These are phyloP conservation scores for Daedaleopsis nitida DNA, from an alignment of 768 basidiomycete species.

Conservation along the genomic window DNA sequence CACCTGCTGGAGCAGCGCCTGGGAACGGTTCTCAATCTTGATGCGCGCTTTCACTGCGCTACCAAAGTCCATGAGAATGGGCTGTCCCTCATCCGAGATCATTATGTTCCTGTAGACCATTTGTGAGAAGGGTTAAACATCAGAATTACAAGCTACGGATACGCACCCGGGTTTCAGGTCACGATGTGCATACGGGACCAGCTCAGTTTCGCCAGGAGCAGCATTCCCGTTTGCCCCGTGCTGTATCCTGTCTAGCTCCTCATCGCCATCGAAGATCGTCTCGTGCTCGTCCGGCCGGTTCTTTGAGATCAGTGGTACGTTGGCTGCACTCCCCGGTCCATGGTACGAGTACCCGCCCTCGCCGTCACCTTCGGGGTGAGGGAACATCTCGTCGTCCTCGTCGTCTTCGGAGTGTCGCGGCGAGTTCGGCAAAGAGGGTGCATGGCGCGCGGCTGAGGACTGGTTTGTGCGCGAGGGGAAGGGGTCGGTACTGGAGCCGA, in stretches of 20 bases:
- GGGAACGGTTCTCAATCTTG: slow-evolving; percentile 75
- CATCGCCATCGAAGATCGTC: slow-evolving; percentile 79
- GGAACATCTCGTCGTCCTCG: slow-evolving; percentile 71
- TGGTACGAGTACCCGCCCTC: slow-evolving; percentile 79
- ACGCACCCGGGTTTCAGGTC: slow-evolving; percentile 95
- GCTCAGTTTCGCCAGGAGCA: slow-evolving; percentile 45
- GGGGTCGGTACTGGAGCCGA: slow-evolving; percentile 31
- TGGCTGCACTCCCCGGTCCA: slow-evolving; percentile 22
- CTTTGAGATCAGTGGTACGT: slow-evolving; percentile 63
- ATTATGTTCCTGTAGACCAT: slow-evolving; percentile 77
- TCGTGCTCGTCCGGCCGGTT: slow-evolving; percentile 53
- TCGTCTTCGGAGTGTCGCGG: slow-evolving; percentile 34
- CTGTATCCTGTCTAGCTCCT: slow-evolving; percentile 55
- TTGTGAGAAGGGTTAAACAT: background rate
- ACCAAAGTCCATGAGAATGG: slow-evolving; percentile 99
- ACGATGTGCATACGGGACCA: slow-evolving; percentile 92
- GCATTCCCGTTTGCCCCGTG: slow-evolving; percentile 37
- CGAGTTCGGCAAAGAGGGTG: slow-evolving; percentile 15
- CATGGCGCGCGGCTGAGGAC: slow-evolving; percentile 19
- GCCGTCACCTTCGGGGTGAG: slow-evolving; percentile 73
- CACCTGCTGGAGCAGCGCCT: slow-evolving; percentile 89
- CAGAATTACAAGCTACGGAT: no score
- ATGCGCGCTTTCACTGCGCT: slow-evolving; percentile 88
- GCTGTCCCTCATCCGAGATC: slow-evolving; percentile 89
- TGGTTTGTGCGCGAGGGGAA: slow-evolving; percentile 25